Evolutionary conservation across 2,329 filamentous ascomycete genomes (phyloP), one percentile per base, ranked within the genome.

Genomic region (Ophiostoma sp.): DNA sequence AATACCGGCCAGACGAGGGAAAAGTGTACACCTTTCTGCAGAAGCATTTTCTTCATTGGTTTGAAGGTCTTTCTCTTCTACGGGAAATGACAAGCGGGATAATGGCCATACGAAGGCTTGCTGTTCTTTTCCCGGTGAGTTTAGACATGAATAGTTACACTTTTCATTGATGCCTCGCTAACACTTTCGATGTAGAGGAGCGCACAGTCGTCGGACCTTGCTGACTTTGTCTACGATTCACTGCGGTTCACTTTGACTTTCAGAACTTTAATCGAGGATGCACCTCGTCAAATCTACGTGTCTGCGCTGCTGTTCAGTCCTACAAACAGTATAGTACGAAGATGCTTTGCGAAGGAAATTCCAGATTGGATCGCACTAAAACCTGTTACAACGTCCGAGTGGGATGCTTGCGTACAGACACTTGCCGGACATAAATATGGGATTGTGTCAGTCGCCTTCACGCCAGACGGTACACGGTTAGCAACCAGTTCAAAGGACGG

Each of bases 341-440:
- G 23, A 27, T 57, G 23, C 52, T 57, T 13, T 27, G 52, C n/a
- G 17, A 7, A 4, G 7, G 10, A 31, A 2, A 8, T 27, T 13
- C 52, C 7, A 5, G n/a, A 13, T 4, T 57, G 52, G 52, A 15
- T 57, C 6, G 13, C 1, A 27, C 27, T 8, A 15, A 57, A 57
- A n/a, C 52, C 52, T 15, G 3, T 15, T 23, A n/a, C 27, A 15
- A n/a, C 52, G 8, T 4, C 17, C 23, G 52, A 57, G 52, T 57
- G 52, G 52, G 52, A 57, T 11, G n/a, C 52, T 4, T 57, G 17
- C 23, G 0, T 27, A 27, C 52, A 57, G 10, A 57, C n/a, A 11
- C 10, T 57, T 13, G 7, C 11, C n/a, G n/a, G 13, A 1, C 6
- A 20, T 3, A 1, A 1, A 15, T 1, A 2, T 3, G 4, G 3